These are phyloP conservation scores for Begonia masoniana DNA, from an alignment of 306 rosid species.

Conservation along the genomic window DNA sequence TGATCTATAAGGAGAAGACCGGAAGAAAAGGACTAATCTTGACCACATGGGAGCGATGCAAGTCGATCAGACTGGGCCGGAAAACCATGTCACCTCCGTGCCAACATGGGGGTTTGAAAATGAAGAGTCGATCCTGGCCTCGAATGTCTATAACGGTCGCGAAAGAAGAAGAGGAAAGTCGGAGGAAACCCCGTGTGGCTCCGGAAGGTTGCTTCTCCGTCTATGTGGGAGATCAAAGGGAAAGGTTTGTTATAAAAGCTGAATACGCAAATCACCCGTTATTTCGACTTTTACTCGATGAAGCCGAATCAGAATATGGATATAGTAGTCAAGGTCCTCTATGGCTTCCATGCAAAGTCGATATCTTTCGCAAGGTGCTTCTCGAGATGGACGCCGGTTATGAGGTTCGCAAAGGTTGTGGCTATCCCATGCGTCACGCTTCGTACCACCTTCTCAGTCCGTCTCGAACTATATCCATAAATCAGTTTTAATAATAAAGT, in stretches of 20 bases:
- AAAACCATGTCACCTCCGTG: not conserved
- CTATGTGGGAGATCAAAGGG: slow-evolving; percentile 62
- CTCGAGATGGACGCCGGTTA: slow-evolving; percentile 45
- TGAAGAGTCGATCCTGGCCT: slow-evolving; percentile 49
- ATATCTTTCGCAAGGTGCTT: slow-evolving; percentile 43
- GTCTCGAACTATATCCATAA: slow-evolving; percentile 19
- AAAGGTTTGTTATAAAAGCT: slow-evolving; percentile 50
- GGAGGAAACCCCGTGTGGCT: slow-evolving; percentile 14
- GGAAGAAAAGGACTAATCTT: slow-evolving; percentile 40
- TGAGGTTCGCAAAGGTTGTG: slow-evolving; percentile 26
- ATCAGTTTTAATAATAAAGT: slow-evolving; percentile 17
- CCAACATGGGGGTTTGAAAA: slow-evolving; percentile 3
- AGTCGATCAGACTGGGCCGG: slow-evolving; percentile 48
- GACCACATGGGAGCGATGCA: slow-evolving; percentile 81
- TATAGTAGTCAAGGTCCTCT: slow-evolving; percentile 58
- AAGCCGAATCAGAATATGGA: slow-evolving; percentile 80
- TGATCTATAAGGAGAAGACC: slow-evolving; percentile 2
- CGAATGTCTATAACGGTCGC: not conserved
- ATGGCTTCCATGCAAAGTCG: slow-evolving; percentile 60
- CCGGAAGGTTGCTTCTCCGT: slow-evolving; percentile 74
- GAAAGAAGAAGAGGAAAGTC: slow-evolving; percentile 4
- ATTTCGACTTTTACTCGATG: slow-evolving; percentile 65
- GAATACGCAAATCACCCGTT: slow-evolving; percentile 65
- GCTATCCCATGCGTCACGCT: slow-evolving; percentile 22
- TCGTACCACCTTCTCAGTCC: slow-evolving; percentile 48